These are phyloP conservation scores for Exophiala aquamarina DNA, from an alignment of 2,329 filamentous ascomycete genomes.

Conservation along the genomic window DNA sequence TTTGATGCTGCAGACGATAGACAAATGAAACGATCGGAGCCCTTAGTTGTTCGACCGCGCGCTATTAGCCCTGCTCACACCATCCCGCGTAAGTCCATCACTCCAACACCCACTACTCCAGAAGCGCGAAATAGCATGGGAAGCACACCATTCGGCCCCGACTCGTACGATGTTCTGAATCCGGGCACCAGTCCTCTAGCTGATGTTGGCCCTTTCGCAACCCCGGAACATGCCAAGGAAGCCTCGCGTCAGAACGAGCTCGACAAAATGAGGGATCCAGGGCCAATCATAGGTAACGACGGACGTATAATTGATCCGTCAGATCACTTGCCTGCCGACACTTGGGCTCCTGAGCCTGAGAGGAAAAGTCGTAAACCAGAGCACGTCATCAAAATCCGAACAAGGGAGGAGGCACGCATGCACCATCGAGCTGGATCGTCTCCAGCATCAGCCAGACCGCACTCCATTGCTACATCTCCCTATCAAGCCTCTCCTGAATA, in stretches of 20 bases:
- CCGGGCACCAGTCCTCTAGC: slow-evolving; percentile 42
- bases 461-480: slow-evolving; percentile 32
- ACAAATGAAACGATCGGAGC: slow-evolving; percentile 29
- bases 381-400: slow-evolving; percentile 48
- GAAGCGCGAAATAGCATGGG: slow-evolving; percentile 40
- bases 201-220: slow-evolving; percentile 39
- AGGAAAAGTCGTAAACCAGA: slow-evolving; percentile 53
- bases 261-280: slow-evolving; percentile 44
- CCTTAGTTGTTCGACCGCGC: slow-evolving; percentile 40
- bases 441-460: slow-evolving; percentile 25
- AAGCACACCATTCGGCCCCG: slow-evolving; percentile 59
- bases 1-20: slow-evolving; percentile 17
- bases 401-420: slow-evolving; percentile 27
- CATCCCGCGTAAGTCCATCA: slow-evolving; percentile 58
- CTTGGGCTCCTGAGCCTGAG: slow-evolving; percentile 67
- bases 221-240: slow-evolving; percentile 40
- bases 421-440: slow-evolving; percentile 22
- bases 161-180: slow-evolving; percentile 61
- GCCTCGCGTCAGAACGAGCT: slow-evolving; percentile 38
- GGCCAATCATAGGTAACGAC: slow-evolving; percentile 63
- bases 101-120: slow-evolving; percentile 50
- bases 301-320: slow-evolving; percentile 66
- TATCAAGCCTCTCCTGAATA: slow-evolving; percentile 28
- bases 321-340: slow-evolving; percentile 63
- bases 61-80: slow-evolving; percentile 38